phyloP scores from a whole-genome alignment of 2,329 filamentous ascomycete species.

The Colletotrichum sublineola region DNA sequence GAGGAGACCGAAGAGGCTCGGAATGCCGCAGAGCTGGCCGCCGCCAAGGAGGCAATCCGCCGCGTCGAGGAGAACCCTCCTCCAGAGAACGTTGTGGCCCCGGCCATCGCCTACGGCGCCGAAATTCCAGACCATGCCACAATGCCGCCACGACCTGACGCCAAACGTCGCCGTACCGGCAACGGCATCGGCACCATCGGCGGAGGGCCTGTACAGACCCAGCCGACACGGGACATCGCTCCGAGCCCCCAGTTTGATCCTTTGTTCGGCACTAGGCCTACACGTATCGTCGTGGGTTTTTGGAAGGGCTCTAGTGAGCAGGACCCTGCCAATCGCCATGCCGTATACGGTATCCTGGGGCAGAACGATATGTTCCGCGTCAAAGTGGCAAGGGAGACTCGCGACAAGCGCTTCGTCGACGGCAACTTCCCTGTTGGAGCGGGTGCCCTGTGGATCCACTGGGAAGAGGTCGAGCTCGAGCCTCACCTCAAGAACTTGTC shows the following conservation, averaged over 20 bases:
- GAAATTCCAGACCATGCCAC: conserved; percentile 61
- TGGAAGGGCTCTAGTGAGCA: conserved; percentile 68
- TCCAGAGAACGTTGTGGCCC: conserved; percentile 57
- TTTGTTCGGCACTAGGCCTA: conserved; percentile 67
- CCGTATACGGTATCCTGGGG: conserved; percentile 73
- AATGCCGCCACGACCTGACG: conserved; percentile 51
- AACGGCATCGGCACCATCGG: conserved; percentile 53
- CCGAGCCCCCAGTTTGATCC: conserved; percentile 51
- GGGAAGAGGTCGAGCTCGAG: conserved; percentile 72
- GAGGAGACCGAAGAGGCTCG: conserved; percentile 56
- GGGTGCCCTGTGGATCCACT: conserved; percentile 73
- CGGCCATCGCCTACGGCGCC: conserved; percentile 65
- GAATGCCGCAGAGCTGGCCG: conserved; percentile 55
- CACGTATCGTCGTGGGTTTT: conserved; percentile 69
- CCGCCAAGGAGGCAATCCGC: conserved; percentile 62
- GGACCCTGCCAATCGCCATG: conserved; percentile 66
- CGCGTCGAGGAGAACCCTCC: conserved; percentile 59
- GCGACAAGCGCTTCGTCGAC: conserved; percentile 69
- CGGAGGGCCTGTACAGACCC: conserved; percentile 44
- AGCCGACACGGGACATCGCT: conserved; percentile 18
- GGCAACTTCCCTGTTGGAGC: conserved; percentile 73
- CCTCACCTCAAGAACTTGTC: conserved; percentile 65
- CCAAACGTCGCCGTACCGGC: conserved; percentile 63
- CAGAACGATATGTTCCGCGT: conserved; percentile 75
- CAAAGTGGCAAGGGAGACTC: conserved; percentile 71